Conservation (phyloP, 2,329 filamentous ascomycete genomes). For the Paraphoma sp. region DNA sequence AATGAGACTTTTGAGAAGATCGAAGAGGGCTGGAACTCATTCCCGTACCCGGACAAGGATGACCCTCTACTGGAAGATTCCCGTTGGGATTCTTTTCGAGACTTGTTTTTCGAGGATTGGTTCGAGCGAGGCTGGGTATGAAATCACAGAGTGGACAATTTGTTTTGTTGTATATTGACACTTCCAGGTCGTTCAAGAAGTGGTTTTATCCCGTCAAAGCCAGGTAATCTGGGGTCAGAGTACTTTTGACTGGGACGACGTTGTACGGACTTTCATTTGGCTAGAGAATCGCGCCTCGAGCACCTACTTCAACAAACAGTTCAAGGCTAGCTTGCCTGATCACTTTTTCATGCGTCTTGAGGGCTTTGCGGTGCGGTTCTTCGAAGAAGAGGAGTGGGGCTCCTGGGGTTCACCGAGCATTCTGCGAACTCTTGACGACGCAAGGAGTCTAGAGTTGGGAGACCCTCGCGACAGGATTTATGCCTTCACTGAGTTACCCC, state of each 20-base stretch:
- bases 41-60: background rate
- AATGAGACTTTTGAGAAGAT: background rate
- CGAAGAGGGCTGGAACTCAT: background rate
- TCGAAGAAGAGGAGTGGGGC: background rate
- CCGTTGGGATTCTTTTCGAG: slow-evolving; percentile 3
- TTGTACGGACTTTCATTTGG: background rate
- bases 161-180: background rate
- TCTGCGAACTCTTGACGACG: slow-evolving; percentile 2
- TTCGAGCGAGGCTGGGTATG: slow-evolving; percentile 4
- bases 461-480: slow-evolving; percentile 12
- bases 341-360: background rate
- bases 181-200: slow-evolving; percentile 8
- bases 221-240: slow-evolving; percentile 5
- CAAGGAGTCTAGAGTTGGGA: slow-evolving; percentile 1
- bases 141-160: background rate
- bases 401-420: background rate
- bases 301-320: background rate
- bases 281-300: background rate
- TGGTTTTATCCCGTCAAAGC: background rate
- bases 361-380: background rate
- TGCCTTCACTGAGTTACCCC: slow-evolving; percentile 12
- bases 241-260: background rate
- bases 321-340: background rate
- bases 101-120: background rate
- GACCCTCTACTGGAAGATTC: slow-evolving; percentile 3